Percentiles rank a stretch among this genome's conserved stretches.
Evolutionary conservation across 148 eudicot species (phyloP).

Genomic region (Chenopodium suecicum): DNA sequence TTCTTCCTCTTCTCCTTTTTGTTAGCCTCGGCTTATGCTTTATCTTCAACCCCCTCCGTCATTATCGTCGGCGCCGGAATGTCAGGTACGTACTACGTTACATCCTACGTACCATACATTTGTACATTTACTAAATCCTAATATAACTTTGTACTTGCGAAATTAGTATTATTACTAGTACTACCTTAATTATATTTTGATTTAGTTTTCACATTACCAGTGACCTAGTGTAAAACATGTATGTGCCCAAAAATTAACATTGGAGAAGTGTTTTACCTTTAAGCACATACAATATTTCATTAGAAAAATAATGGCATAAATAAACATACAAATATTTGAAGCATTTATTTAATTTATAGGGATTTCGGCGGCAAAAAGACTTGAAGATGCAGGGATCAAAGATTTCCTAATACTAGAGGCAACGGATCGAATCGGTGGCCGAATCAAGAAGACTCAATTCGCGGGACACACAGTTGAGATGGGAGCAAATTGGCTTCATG

Average conservation of each 20-base stretch:
- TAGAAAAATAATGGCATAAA: too few species aligned
- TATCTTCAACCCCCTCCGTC: constrained; percentile 19
- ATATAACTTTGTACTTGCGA: too few species aligned
- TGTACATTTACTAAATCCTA: not conserved
- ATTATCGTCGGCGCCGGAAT: constrained; percentile 41
- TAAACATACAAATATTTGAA: too few species aligned
- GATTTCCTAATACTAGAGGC: constrained; percentile 35
- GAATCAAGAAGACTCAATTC: constrained; percentile 32
- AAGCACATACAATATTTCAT: too few species aligned
- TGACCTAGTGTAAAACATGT: too few species aligned
- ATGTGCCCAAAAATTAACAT: too few species aligned
- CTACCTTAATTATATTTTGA: too few species aligned
- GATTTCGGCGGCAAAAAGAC: constrained; percentile 32
- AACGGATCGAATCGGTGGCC: constrained; percentile 32
- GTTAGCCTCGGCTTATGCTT: constrained; percentile 17
- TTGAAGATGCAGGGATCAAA: constrained; percentile 27
- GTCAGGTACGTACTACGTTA: constrained; percentile 28
- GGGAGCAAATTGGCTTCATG: constrained; percentile 45
- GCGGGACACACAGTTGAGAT: constrained; percentile 33
- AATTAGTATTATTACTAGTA: too few species aligned
- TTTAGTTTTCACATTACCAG: too few species aligned
- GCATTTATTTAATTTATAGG: constrained; percentile 18
- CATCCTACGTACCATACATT: not conserved
- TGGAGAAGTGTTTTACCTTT: too few species aligned
- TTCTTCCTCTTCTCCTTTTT: not conserved